These are phyloP conservation scores for Backusella westeae DNA, from an alignment of 192 early-diverging fungal species.

Conservation along the genomic window DNA sequence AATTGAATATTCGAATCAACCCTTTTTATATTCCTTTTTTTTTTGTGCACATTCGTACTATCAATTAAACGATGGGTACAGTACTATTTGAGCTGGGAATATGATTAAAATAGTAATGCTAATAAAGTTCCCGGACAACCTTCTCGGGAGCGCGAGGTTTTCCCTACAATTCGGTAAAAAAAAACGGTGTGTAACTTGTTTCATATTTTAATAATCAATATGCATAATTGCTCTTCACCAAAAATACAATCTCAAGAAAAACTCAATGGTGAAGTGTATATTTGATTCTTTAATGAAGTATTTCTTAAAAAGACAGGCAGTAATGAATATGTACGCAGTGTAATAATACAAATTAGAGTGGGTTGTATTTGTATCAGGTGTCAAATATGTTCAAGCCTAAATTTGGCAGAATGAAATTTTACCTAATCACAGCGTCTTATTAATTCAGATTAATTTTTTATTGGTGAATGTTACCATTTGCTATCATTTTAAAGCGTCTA, in stretches of 20 bases:
- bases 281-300: not conserved
- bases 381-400: not conserved
- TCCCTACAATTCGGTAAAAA: not conserved
- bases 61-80: not conserved
- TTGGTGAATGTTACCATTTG: not conserved
- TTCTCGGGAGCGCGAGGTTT: not conserved
- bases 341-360: not conserved
- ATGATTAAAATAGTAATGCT: not conserved
- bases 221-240: slow-evolving; percentile 9
- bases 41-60: not conserved
- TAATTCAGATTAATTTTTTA: not conserved
- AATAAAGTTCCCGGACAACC: not conserved
- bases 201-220: not conserved
- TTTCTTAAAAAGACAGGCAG: not conserved
- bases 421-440: not conserved
- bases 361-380: not conserved
- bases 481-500: not conserved
- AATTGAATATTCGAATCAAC: not conserved
- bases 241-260: not conserved
- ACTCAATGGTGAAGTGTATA: not conserved
- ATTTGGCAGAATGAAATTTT: not conserved
- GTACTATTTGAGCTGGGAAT: not conserved
- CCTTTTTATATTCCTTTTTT: not conserved
- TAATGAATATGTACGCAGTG: not conserved
- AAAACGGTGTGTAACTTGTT: not conserved